A percentile compares a stretch with the other conserved stretches of the same genome.
Evolutionary conservation across 192 early-diverging fungal genomes (phyloP).

Genomic region (Coemansia pectinata): DNA sequence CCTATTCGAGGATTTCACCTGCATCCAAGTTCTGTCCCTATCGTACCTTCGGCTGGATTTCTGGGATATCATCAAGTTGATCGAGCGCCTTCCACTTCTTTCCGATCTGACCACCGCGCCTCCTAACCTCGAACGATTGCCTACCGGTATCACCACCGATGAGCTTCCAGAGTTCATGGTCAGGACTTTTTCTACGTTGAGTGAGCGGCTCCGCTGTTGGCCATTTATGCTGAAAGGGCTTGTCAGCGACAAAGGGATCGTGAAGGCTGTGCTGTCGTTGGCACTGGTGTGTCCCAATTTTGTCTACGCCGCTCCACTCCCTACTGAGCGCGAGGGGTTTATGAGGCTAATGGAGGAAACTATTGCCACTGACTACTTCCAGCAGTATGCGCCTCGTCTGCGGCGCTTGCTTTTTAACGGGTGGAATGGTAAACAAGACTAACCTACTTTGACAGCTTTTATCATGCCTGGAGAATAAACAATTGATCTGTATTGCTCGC

Average conservation of each 20-base stretch:
- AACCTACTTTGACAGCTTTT: no score
- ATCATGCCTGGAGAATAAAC: no score
- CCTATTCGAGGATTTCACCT: no score
- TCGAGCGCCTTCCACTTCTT: background rate
- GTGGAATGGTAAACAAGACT: background rate
- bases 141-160: background rate
- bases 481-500: no score
- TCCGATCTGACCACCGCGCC: background rate
- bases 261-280: background rate
- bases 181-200: no score
- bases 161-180: background rate
- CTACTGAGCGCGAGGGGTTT: background rate
- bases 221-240: background rate
- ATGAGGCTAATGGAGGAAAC: background rate
- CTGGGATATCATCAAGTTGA: background rate
- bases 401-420: background rate
- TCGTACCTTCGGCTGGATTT: background rate
- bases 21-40: background rate
- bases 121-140: background rate
- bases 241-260: background rate
- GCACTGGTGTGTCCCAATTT: background rate
- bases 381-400: background rate
- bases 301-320: background rate
- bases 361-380: background rate
- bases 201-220: background rate